Evolutionary conservation across 225 moss, liverwort and hornwort genomes (phyloP).

Genomic region (Polytrichum formosum): DNA sequence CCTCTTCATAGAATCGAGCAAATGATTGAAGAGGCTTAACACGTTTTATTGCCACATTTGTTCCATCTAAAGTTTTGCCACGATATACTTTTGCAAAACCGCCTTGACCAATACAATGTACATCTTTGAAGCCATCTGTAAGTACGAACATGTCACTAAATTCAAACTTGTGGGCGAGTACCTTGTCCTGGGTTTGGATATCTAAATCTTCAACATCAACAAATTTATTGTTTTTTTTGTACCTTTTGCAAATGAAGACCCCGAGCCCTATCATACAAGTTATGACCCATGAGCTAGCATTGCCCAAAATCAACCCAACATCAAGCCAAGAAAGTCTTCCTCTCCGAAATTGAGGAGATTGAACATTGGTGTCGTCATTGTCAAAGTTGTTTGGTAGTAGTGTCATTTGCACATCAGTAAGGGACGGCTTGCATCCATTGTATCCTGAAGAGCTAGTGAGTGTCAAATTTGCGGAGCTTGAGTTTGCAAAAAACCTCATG

Average conservation of each 20-base stretch:
- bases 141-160: not conserved
- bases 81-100: not conserved
- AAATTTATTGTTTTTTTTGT: too few species aligned
- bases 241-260: not conserved
- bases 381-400: too few species aligned
- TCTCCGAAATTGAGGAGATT: too few species aligned
- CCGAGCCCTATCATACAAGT: too few species aligned
- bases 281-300: too few species aligned
- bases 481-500: not conserved
- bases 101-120: not conserved
- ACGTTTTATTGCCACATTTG: not conserved
- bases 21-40: not conserved
- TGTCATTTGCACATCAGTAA: not conserved
- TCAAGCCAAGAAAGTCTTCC: too few species aligned
- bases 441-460: not conserved
- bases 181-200: too few species aligned
- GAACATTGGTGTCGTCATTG: too few species aligned
- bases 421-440: not conserved
- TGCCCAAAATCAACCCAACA: too few species aligned
- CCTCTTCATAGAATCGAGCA: slow-evolving; percentile 16
- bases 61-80: not conserved
- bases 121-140: not conserved
- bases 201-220: not conserved
- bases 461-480: not conserved
- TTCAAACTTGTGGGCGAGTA: not conserved